phyloP scores from a whole-genome alignment of 1,139 yeast genomes.

The Chernovozyma aurita region DNA sequence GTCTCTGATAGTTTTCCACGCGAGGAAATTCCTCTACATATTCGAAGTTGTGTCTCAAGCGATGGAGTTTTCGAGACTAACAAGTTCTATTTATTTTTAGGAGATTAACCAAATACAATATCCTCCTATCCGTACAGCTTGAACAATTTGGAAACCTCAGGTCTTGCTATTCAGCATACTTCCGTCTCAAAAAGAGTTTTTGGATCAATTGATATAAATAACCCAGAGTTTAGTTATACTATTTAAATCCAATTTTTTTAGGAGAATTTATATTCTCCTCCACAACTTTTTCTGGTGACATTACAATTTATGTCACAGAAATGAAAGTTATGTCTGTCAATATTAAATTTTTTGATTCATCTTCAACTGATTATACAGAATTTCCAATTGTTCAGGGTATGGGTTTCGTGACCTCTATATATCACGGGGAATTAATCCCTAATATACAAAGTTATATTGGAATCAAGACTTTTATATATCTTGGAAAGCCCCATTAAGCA shows the following conservation, averaged over 20 bases:
- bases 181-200: constrained; percentile 47
- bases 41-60: constrained; percentile 39
- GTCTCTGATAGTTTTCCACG: constrained; percentile 40
- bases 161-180: constrained; percentile 59
- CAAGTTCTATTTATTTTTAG: constrained; percentile 66
- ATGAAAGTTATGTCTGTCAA: constrained; percentile 47
- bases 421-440: constrained; percentile 51
- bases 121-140: constrained; percentile 74
- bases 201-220: constrained; percentile 44
- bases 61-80: constrained; percentile 58
- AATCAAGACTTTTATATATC: constrained; percentile 29
- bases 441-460: constrained; percentile 44
- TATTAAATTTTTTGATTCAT: constrained; percentile 30
- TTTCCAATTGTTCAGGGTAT: constrained; percentile 32
- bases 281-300: constrained; percentile 27
- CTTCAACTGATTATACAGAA: constrained; percentile 18
- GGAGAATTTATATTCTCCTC: constrained; percentile 48
- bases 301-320: constrained; percentile 32
- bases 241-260: constrained; percentile 43
- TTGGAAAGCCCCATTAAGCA: constrained; percentile 21
- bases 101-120: constrained; percentile 47
- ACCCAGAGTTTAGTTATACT: constrained; percentile 18
- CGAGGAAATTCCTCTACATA: constrained; percentile 40
- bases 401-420: constrained; percentile 24
- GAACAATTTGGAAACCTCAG: constrained; percentile 43